Evolutionary conservation across 2,329 filamentous ascomycete genomes (phyloP), one percentile per base, ranked within the genome.

Genomic region (Exophiala spinifera): DNA sequence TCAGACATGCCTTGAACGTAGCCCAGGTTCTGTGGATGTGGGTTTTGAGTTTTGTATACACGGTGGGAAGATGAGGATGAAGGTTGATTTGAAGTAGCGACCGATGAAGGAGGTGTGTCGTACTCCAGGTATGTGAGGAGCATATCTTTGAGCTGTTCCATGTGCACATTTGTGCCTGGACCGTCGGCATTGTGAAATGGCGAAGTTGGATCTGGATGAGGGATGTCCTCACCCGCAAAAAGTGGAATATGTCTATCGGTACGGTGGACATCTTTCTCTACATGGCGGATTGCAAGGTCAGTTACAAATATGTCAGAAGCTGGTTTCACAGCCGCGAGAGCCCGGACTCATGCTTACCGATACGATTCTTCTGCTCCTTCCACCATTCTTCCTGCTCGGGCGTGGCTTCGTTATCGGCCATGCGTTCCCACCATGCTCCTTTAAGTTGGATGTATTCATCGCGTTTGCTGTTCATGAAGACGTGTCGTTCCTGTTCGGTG

Each of bases 1-100:
- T 99, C 94, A 11, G 91, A 96, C 94, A 99, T 99, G 57, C 94
- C 94, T 75, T 99, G 94, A 1, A 99, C 94, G 67, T 99, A 99
- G 46, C 95, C 94, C 2, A 99, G 81, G 55, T 94, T 89, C 55
- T 85, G 88, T 11, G 62, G 59, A 34, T 60, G 49, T 14, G 60
- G 59, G 31, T 64, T 64, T 39, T 52, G 50, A 14, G 53, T 58
- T 48, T 53, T 47, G 34, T 62, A 59, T 19, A 37, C 46, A 25
- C 44, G 46, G 49, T 39, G 36, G n/a, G 36, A n/a, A 23, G 49
- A 39, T 21, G 57, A 40, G 11, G 54, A 49, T 8, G 57, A 21
- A 14, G 39, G 7, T 28, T 31, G 42, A 11, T 40, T 2, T 17
- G n/a, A 17, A 2, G 49, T 10, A 21, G 49, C 20, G 36, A 31